A percentile compares a stretch with the other conserved stretches of the same genome.
These are phyloP conservation scores for Lithocarpus polystachyus DNA, from an alignment of 306 rosid species.

Conservation along the genomic window DNA sequence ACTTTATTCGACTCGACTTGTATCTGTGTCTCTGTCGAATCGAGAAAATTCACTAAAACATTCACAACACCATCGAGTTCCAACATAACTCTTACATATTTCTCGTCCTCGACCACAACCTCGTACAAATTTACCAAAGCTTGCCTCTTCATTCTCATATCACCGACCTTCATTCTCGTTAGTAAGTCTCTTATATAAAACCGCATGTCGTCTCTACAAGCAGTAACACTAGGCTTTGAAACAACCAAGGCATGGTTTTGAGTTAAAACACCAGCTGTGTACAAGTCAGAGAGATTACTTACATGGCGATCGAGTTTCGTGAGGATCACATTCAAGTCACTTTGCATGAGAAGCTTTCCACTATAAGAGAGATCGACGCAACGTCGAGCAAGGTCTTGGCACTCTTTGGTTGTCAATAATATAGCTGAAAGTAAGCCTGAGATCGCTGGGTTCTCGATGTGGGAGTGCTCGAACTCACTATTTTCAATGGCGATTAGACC, in stretches of 20 bases:
- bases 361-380: constrained; percentile 74
- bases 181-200: constrained; percentile 71
- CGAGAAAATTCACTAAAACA: constrained; percentile 50
- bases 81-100: constrained; percentile 55
- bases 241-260: constrained; percentile 66
- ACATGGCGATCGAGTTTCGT: constrained; percentile 55
- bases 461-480: constrained; percentile 49
- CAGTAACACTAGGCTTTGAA: constrained; percentile 61
- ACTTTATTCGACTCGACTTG: constrained; percentile 58
- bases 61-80: constrained; percentile 55
- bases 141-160: constrained; percentile 59
- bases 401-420: constrained; percentile 44
- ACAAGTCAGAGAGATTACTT: constrained; percentile 49
- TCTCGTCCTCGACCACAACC: constrained; percentile 60
- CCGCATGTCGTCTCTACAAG: constrained; percentile 78
- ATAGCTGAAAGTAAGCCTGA: constrained; percentile 32
- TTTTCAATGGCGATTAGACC: constrained; percentile 54
- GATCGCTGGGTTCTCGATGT: constrained; percentile 37
- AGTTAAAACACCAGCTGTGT: constrained; percentile 42
- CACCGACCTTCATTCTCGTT: constrained; percentile 78
- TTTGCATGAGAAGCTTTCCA: constrained; percentile 94
- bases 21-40: constrained; percentile 54
- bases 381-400: constrained; percentile 64
- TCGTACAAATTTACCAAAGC: constrained; percentile 52
- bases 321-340: constrained; percentile 67